phyloP scores from a whole-genome alignment of 352 stramenopile species.

The Aphanomyces invadans region DNA sequence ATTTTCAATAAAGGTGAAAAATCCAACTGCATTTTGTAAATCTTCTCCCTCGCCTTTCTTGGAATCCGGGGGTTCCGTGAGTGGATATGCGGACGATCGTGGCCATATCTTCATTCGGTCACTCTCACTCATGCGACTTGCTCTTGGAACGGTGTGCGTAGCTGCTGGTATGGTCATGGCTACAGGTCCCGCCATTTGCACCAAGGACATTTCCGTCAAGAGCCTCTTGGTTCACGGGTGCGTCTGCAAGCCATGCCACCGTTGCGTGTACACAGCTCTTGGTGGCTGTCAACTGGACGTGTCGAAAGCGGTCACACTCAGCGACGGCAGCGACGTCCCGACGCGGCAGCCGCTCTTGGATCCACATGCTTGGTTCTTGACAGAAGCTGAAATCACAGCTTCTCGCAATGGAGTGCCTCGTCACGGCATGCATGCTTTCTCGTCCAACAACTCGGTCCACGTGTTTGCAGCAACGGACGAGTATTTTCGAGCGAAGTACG shows the following conservation, averaged over 20 bases:
- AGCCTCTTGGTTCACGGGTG: slow-evolving; percentile 29
- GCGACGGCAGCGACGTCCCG: not conserved
- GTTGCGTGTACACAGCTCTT: slow-evolving; percentile 31
- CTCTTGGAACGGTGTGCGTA: no score
- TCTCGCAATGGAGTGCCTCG: slow-evolving; percentile 18
- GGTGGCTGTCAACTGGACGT: slow-evolving; percentile 29
- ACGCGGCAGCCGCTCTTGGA: slow-evolving; percentile 21
- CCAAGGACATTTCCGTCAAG: not conserved
- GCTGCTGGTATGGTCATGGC: no score
- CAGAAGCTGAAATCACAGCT: slow-evolving; percentile 13
- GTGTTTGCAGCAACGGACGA: not conserved
- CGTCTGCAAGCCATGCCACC: slow-evolving; percentile 37
- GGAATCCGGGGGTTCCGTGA: no score
- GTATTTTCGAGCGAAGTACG: slow-evolving; percentile 10
- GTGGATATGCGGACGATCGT: no score
- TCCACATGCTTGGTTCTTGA: slow-evolving; percentile 24
- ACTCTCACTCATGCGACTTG: no score
- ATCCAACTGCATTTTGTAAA: no score
- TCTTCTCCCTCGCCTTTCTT: no score
- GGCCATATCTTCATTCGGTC: no score
- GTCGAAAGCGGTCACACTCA: slow-evolving; percentile 8
- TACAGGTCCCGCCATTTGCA: no score
- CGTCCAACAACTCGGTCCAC: slow-evolving; percentile 18
- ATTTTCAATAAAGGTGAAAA: no score
- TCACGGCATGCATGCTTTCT: not conserved